Conservation (phyloP, 1,139 yeast genomes). For the Yamadazyma blattariae region DNA sequence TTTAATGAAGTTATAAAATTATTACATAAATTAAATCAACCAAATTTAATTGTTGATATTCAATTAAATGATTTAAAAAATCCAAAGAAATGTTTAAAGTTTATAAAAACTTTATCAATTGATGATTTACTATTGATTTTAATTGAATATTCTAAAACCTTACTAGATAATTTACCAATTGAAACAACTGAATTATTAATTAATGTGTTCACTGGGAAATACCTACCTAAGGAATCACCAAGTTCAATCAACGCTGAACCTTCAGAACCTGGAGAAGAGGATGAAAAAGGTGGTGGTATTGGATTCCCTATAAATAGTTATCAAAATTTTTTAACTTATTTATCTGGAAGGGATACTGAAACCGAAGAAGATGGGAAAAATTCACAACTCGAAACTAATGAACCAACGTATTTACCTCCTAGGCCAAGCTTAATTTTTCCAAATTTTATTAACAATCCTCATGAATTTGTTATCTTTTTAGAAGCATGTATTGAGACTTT, state of each 20-base stretch:
- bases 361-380: slow-evolving; percentile 12
- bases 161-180: slow-evolving; percentile 69
- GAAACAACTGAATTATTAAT: slow-evolving; percentile 82
- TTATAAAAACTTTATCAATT: slow-evolving; percentile 65
- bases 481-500: slow-evolving; percentile 88
- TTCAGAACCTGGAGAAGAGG: slow-evolving; percentile 6
- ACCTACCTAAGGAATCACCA: slow-evolving; percentile 38
- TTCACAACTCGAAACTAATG: slow-evolving; percentile 9
- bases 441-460: slow-evolving; percentile 78
- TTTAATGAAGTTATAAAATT: slow-evolving; percentile 66
- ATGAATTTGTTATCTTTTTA: slow-evolving; percentile 87
- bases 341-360: slow-evolving; percentile 32
- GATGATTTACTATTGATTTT: slow-evolving; percentile 78
- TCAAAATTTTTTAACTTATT: slow-evolving; percentile 64
- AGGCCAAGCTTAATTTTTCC: slow-evolving; percentile 84
- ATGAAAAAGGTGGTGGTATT: slow-evolving; percentile 10
- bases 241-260: slow-evolving; percentile 9
- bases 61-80: slow-evolving; percentile 66
- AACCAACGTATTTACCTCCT: slow-evolving; percentile 88
- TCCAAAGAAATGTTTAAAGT: slow-evolving; percentile 61
- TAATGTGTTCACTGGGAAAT: slow-evolving; percentile 85
- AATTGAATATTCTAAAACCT: slow-evolving; percentile 59
- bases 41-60: slow-evolving; percentile 75
- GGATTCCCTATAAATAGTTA: slow-evolving; percentile 56
- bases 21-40: slow-evolving; percentile 70